These are phyloP conservation scores for Wallemia ichthyophaga DNA, from an alignment of 1,284 basidiomycete species.

Conservation along the genomic window DNA sequence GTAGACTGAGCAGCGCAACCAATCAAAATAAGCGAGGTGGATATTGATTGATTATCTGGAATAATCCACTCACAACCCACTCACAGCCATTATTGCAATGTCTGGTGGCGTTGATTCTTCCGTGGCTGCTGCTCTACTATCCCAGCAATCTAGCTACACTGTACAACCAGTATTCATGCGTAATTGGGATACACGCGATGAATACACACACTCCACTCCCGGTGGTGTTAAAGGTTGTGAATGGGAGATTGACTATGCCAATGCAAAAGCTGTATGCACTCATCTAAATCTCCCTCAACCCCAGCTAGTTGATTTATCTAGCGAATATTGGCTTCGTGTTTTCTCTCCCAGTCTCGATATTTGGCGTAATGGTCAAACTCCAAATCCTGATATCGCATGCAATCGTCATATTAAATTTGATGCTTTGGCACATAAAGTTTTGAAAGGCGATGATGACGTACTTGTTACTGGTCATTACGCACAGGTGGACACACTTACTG, in stretches of 20 bases:
- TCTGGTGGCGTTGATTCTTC: conserved; percentile 91
- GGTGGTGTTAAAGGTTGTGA: conserved; percentile 38
- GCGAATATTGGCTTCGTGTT: conserved; percentile 62
- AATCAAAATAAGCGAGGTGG: no score
- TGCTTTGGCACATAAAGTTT: conserved; percentile 36
- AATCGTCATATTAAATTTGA: conserved; percentile 94
- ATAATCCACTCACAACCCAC: no score
- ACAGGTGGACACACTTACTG: conserved; percentile 23
- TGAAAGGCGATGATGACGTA: conserved; percentile 12
- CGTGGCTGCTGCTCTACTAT: conserved; percentile 41
- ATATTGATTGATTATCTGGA: no score
- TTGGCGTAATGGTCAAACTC: conserved; percentile 50
- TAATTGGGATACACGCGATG: conserved; percentile 37
- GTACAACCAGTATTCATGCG: conserved; percentile 77
- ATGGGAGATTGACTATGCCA: conserved; percentile 85
- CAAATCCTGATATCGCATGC: conserved; percentile 83
- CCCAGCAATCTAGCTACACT: conserved; percentile 32
- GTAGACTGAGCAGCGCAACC: no score
- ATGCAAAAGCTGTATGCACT: conserved; percentile 49
- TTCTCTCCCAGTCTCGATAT: conserved; percentile 48
- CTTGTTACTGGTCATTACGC: conserved; percentile 53
- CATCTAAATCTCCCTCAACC: conserved; percentile 31
- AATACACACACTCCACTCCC: neutral
- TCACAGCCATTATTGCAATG: conserved; percentile 58
- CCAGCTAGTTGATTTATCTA: conserved; percentile 56